Conservation (phyloP, 495 filamentous ascomycete genomes). For the Hyaloscypha finlandica region DNA sequence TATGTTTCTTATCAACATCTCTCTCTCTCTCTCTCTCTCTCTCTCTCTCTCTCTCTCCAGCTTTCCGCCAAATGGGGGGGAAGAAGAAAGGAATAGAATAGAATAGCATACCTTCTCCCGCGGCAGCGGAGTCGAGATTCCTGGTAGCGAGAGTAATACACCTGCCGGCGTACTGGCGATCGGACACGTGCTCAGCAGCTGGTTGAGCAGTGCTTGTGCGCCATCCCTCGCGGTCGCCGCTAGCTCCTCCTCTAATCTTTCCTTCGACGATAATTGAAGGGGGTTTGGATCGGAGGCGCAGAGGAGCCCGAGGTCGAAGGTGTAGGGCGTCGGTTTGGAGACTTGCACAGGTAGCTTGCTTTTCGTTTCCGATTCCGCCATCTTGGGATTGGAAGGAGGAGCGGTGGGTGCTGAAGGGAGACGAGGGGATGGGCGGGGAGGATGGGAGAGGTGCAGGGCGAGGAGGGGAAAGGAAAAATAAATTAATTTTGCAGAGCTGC, state of each 20-base stretch:
- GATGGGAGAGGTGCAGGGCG: neutral
- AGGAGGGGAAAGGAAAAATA: conserved; percentile 21
- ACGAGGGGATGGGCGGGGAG: no score
- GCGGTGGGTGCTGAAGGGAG: no score
- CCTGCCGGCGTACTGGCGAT: conserved; percentile 65
- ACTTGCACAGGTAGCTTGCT: conserved; percentile 54
- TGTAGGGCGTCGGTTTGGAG: conserved; percentile 82
- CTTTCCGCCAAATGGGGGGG: neutral
- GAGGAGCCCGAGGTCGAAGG: conserved; percentile 88
- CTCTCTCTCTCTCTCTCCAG: no score
- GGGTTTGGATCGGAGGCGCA: conserved; percentile 83
- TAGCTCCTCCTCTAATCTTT: conserved; percentile 56
- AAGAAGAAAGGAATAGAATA: no score
- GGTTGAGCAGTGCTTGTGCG: conserved; percentile 84
- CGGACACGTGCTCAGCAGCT: conserved; percentile 83
- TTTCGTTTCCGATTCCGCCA: neutral
- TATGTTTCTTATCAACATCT: conserved; percentile 13
- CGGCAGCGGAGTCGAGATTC: conserved; percentile 66
- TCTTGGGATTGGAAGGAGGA: neutral
- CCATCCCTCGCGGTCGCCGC: conserved; percentile 75
- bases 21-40: no score
- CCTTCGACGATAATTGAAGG: conserved; percentile 46
- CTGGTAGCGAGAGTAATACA: conserved; percentile 75
- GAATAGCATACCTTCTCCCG: conserved; percentile 65
- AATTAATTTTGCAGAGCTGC: conserved; percentile 23